These are phyloP conservation scores for Botrytis sinoallii DNA, from an alignment of 2,329 filamentous ascomycete species.

Conservation along the genomic window DNA sequence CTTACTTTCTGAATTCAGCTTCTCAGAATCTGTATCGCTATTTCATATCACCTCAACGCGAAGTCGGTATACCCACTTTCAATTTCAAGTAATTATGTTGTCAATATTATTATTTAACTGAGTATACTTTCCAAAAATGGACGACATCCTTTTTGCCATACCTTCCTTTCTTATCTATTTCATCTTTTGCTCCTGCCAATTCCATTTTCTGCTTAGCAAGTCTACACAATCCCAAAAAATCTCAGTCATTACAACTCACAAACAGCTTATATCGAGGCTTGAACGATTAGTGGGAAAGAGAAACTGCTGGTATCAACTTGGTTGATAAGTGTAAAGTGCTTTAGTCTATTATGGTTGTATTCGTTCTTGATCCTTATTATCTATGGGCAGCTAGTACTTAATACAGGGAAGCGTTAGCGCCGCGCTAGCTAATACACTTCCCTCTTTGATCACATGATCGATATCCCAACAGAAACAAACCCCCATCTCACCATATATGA, in stretches of 20 bases:
- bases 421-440: no score
- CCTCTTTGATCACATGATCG: no score
- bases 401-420: no score
- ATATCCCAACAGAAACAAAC: no score
- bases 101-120: not conserved
- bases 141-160: fast-evolving
- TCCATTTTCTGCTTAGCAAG: not conserved
- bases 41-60: not conserved
- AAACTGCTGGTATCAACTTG: not conserved
- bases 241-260: not conserved
- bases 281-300: fast-evolving
- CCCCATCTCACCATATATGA: not conserved
- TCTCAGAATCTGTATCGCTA: no score
- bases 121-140: fast-evolving
- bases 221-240: not conserved
- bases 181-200: not conserved
- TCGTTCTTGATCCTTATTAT: no score
- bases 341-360: no score
- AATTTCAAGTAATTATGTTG: not conserved
- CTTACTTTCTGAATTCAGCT: not conserved
- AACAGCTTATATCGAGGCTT: not conserved
- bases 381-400: no score
- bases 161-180: not conserved
- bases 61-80: not conserved
- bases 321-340: no score